These are phyloP conservation scores for Pichia sp. DNA, from an alignment of 1,139 yeast species.

Conservation along the genomic window DNA sequence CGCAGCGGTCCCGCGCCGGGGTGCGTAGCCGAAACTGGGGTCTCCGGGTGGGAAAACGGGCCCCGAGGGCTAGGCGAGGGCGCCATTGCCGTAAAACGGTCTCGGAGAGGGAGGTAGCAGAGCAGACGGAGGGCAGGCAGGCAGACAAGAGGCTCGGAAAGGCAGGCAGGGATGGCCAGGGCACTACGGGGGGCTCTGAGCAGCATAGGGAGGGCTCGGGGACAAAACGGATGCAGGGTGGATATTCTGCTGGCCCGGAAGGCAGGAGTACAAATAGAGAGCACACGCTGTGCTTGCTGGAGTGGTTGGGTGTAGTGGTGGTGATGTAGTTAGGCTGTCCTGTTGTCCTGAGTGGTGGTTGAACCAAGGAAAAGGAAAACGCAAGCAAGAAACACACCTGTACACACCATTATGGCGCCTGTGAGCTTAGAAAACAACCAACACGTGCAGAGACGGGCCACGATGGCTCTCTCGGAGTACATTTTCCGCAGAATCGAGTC, in stretches of 20 bases:
- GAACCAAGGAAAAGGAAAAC: too few species aligned
- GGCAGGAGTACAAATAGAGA: too few species aligned
- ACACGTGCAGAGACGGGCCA: not conserved
- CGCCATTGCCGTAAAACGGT: not conserved
- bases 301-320: too few species aligned
- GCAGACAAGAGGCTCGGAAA: not conserved
- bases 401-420: slow-evolving; percentile 25
- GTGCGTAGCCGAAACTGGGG: not conserved
- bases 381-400: not conserved
- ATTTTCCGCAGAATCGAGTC: slow-evolving; percentile 46
- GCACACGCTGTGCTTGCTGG: too few species aligned
- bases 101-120: not conserved
- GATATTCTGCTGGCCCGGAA: too few species aligned
- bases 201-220: too few species aligned
- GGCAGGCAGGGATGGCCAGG: not conserved
- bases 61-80: not conserved
- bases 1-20: not conserved
- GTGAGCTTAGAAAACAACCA: slow-evolving; percentile 17
- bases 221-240: too few species aligned
- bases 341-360: too few species aligned
- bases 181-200: too few species aligned
- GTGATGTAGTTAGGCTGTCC: too few species aligned
- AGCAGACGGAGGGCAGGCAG: not conserved
- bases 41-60: not conserved
- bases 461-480: slow-evolving; percentile 45